Evolutionary conservation across 148 eudicot species (phyloP), one percentile per base, ranked within the genome.

Genomic region (Dysphania ambrosioides): DNA sequence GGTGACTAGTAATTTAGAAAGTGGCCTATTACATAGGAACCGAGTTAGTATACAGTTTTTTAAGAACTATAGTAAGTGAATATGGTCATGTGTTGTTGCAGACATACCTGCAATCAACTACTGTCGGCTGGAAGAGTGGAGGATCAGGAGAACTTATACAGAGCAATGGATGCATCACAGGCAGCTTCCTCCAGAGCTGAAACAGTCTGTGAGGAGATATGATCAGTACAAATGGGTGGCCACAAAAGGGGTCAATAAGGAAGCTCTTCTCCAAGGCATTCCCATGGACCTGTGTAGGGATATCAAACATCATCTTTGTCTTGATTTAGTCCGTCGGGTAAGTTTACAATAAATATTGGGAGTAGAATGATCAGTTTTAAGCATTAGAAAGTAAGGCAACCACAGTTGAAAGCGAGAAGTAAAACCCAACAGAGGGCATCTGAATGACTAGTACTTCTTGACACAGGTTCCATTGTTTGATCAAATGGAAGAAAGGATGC

Each of bases 91-190:
- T 66, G 7, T 34, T 41, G 65, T 67, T 35, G 73, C 85, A 93
- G 98, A 89, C 89, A 27, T 93, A 91, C 68, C 86, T 93, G 34
- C 92, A 89, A 81, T 93, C 98, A 8, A 86, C 90, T 2, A 91
- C 93, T 1, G 79, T 81, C 2, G 97, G 27, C 77, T 91, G 68
- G 98, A 93, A 71, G 97, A 93, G 41, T 89, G 93, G 98, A 93
- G 98, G 79, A 87, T 93, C 72, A 84, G 78, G 75, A 80, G 92
- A 69, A 87, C 88, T 0, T 97, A 93, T 70, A 89, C 92, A 36
- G 98, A 93, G 70, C 86, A 91, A 68, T 93, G 98, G 98, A 91
- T 93, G 98, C 92, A 68, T 69, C 97, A 93, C 61, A 79, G 98
- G 62, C 98, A 91, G 74, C 85, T 93, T 23, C 97, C 98, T 41